Percentiles rank a stretch among this genome's conserved stretches.
These are phyloP conservation scores for Leishmania lainsoni DNA, from an alignment of 208 protist genomes.

Conservation along the genomic window DNA sequence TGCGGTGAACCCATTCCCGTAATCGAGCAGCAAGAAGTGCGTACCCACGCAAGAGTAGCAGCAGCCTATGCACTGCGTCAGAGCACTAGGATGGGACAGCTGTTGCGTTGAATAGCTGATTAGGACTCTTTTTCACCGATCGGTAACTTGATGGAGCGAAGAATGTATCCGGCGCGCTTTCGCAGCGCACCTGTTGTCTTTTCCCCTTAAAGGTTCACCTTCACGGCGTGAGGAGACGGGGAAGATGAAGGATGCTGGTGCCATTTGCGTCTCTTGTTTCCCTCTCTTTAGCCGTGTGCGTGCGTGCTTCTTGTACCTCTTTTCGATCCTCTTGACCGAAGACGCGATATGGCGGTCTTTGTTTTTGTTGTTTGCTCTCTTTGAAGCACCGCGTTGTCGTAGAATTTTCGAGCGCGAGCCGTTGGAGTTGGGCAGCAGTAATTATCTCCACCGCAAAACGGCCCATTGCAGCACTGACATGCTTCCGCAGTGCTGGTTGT, in stretches of 20 bases:
- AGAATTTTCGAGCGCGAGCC: not conserved
- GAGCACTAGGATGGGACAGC: not conserved
- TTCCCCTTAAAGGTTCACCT: not conserved
- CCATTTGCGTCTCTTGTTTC: not conserved
- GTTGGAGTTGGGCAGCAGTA: not conserved
- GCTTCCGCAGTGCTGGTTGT: not conserved
- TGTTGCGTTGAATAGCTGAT: constrained; percentile 20
- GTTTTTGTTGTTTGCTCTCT: not conserved
- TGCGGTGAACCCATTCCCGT: constrained; percentile 83
- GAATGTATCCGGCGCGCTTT: not conserved
- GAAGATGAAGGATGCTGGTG: not conserved
- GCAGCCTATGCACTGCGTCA: not conserved
- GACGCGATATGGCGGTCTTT: too few species aligned
- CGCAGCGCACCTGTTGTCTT: not conserved
- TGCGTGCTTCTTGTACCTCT: not conserved
- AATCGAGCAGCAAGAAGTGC: constrained; percentile 5
- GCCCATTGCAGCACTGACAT: not conserved
- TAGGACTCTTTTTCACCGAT: constrained; percentile 16
- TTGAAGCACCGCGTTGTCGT: not conserved
- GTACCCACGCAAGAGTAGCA: not conserved
- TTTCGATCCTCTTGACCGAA: not conserved
- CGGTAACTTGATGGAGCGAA: not conserved
- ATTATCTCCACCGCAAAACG: not conserved
- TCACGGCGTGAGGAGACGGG: not conserved
- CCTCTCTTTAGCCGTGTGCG: not conserved